A percentile compares a stretch with the other conserved stretches of the same genome.
Evolutionary conservation across 768 basidiomycete genomes (phyloP).

Genomic region (Rhodotorula kratochvilovae): DNA sequence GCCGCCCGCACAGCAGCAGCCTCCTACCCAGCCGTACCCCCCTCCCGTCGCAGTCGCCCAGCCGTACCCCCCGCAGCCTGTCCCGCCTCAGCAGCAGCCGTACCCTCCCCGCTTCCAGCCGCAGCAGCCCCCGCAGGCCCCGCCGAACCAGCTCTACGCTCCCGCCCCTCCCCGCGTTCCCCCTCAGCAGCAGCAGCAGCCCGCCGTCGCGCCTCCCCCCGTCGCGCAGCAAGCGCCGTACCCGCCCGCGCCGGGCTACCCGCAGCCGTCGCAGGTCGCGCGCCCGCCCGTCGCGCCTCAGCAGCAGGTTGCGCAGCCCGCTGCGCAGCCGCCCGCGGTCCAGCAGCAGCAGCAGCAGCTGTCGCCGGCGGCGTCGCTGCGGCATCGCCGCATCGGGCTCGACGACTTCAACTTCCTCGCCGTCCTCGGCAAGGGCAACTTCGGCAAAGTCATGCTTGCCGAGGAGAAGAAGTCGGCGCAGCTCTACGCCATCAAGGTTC

Average conservation of each 20-base stretch:
- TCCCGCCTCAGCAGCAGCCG: slow-evolving; percentile 12
- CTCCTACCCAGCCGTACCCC: background rate
- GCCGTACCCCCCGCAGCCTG: slow-evolving; percentile 15
- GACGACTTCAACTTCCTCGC: slow-evolving; percentile 99
- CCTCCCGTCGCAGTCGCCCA: slow-evolving; percentile 26
- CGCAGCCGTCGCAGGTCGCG: slow-evolving; percentile 2
- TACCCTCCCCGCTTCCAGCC: slow-evolving; percentile 43
- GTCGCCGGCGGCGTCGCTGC: slow-evolving; percentile 14
- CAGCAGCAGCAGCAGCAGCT: slow-evolving; percentile 43
- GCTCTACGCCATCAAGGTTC: slow-evolving; percentile 97
- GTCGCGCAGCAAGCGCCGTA: slow-evolving; percentile 15
- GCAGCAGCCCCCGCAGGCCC: slow-evolving; percentile 43
- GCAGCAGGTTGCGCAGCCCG: slow-evolving; percentile 10
- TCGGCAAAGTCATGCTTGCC: slow-evolving; percentile 99
- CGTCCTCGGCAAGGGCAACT: slow-evolving; percentile 97
- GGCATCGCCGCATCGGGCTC: slow-evolving; percentile 80
- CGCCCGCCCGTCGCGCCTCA: background rate
- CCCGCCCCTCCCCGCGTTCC: background rate
- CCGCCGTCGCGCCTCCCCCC: slow-evolving; percentile 41
- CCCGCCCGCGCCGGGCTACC: background rate
- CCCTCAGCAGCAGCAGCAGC: slow-evolving; percentile 8
- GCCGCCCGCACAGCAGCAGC: slow-evolving; percentile 3
- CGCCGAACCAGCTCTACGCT: background rate
- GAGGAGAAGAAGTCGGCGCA: slow-evolving; percentile 90
- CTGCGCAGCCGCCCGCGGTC: background rate